Percentiles rank a stretch among this genome's conserved stretches.
These are phyloP conservation scores for Yamagishiella unicocca DNA, from an alignment of 139 green algal species.

Conservation along the genomic window DNA sequence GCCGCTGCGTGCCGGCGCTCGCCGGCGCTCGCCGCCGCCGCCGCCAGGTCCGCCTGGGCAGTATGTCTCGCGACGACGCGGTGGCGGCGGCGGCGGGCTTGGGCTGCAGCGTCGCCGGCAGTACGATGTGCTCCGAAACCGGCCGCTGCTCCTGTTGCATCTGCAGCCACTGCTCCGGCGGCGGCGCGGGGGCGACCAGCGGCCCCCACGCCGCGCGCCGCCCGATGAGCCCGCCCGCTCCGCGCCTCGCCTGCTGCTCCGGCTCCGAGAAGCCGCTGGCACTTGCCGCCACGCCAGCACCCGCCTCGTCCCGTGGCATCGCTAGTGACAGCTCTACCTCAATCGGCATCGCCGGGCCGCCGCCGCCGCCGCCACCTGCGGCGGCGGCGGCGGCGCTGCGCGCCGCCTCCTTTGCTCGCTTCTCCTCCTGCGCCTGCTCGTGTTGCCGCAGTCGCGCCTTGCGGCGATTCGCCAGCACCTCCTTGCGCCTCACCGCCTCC, in stretches of 20 bases:
- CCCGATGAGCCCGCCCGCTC: neutral
- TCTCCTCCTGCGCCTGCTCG: neutral
- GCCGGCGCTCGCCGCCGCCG: neutral
- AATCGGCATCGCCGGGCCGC: neutral
- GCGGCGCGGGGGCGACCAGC: neutral
- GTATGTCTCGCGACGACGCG: no score
- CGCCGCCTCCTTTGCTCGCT: neutral
- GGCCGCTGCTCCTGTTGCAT: neutral
- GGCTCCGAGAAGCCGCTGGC: neutral
- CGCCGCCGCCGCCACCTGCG: neutral
- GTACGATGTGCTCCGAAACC: neutral
- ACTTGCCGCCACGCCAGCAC: neutral
- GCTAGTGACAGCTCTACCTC: neutral
- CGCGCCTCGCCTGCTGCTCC: neutral
- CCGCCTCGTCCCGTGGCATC: neutral
- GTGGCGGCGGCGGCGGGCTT: constrained; percentile 2
- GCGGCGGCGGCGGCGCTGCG: neutral
- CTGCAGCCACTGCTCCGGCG: neutral
- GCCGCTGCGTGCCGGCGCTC: neutral
- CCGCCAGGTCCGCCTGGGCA: no score
- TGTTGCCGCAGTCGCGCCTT: neutral
- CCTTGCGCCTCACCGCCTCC: neutral
- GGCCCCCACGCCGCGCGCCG: constrained; percentile 24
- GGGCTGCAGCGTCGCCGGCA: constrained; percentile 5
- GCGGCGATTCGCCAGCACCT: neutral